These are phyloP conservation scores for Favolaschia claudopus DNA, from an alignment of 768 basidiomycete genomes.

Conservation along the genomic window DNA sequence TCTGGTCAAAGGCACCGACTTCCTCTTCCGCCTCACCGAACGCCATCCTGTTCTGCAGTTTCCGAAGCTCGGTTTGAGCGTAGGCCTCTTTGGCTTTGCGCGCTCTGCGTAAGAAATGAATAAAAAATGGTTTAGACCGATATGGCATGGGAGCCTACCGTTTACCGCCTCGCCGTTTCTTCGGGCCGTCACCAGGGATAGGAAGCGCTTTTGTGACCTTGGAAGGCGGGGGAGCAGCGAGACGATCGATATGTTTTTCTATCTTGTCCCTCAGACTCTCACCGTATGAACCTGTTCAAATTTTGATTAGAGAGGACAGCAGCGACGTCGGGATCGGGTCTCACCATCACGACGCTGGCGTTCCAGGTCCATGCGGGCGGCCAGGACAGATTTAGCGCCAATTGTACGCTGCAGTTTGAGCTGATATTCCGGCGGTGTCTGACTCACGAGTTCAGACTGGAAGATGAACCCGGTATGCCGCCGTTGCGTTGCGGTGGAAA, in stretches of 20 bases:
- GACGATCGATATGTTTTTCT: conserved; percentile 90
- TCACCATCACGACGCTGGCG: conserved; percentile 81
- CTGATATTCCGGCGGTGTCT: conserved; percentile 88
- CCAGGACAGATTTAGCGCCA: conserved; percentile 89
- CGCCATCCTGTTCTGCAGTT: conserved; percentile 95
- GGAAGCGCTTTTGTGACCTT: conserved; percentile 95
- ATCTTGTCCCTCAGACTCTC: conserved; percentile 82
- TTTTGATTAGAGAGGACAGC: neutral
- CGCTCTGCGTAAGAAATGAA: conserved; percentile 59
- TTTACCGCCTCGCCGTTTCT: conserved; percentile 95
- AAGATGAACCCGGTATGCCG: conserved; percentile 97
- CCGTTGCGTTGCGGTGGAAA: conserved; percentile 86
- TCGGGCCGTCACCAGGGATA: conserved; percentile 93
- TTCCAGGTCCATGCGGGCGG: conserved; percentile 94
- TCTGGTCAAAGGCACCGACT: conserved; percentile 95
- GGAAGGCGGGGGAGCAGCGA: conserved; percentile 92
- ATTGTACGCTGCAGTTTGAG: conserved; percentile 93
- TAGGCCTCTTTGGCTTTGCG: conserved; percentile 99
- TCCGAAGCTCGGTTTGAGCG: conserved; percentile 94
- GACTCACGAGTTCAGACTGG: conserved; percentile 88
- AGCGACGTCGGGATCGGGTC: conserved; percentile 20
- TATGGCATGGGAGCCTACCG: conserved; percentile 57
- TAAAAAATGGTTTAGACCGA: neutral
- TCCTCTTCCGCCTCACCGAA: conserved; percentile 97
- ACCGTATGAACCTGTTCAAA: conserved; percentile 74